phyloP scores from a whole-genome alignment of 306 rosid species.

The Psophocarpus tetragonolobus region DNA sequence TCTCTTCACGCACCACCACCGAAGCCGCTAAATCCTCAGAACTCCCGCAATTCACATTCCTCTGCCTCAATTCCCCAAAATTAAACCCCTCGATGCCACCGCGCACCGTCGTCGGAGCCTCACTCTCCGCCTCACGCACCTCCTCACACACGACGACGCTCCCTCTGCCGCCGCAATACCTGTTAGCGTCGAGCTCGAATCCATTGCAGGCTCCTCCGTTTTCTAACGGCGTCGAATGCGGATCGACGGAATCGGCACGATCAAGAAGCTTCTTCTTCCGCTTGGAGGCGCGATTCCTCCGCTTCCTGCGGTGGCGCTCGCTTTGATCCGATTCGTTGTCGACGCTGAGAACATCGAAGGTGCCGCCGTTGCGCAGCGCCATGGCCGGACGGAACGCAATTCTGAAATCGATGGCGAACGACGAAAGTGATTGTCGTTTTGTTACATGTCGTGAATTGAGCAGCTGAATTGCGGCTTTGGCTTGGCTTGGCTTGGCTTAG shows the following conservation, averaged over 20 bases:
- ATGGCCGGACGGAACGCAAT: constrained; percentile 35
- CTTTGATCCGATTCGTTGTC: constrained; percentile 51
- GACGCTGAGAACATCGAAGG: constrained; percentile 69
- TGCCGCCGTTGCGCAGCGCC: constrained; percentile 62
- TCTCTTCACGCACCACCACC: constrained; percentile 1
- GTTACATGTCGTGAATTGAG: background rate
- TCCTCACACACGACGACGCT: constrained; percentile 51
- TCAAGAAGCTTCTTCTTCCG: constrained; percentile 49
- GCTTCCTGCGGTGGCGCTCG: constrained; percentile 47
- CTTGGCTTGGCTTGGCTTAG: background rate
- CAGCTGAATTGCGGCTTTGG: background rate
- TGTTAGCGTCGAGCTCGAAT: constrained; percentile 42
- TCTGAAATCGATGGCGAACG: background rate
- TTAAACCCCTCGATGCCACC: constrained; percentile 57
- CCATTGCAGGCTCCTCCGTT: constrained; percentile 37
- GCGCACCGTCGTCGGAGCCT: constrained; percentile 38
- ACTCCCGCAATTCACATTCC: constrained; percentile 54
- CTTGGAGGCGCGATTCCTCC: constrained; percentile 51
- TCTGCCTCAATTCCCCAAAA: constrained; percentile 75
- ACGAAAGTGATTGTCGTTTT: background rate
- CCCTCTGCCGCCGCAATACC: constrained; percentile 31
- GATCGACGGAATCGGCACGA: constrained; percentile 49
- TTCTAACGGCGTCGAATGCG: background rate
- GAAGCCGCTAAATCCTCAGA: constrained; percentile 44
- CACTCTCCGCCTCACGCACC: constrained; percentile 31